Evolutionary conservation across 2,329 filamentous ascomycete genomes (phyloP).

Genomic region (Thelonectria blattea): DNA sequence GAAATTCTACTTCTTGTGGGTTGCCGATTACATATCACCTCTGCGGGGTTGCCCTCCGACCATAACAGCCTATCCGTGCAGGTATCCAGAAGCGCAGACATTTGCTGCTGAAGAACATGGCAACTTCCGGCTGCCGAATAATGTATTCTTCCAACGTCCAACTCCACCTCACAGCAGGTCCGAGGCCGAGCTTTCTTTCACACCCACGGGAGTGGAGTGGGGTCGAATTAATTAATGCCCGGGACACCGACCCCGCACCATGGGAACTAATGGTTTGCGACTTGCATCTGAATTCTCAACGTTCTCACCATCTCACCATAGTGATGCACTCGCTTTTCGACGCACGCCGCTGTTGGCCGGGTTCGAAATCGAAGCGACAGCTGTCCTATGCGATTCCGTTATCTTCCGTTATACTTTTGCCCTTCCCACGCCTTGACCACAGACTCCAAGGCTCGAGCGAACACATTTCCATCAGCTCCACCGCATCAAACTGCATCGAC

Average conservation of each 20-base stretch:
- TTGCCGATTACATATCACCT: background rate
- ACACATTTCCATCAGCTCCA: too few species aligned
- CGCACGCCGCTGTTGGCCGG: background rate
- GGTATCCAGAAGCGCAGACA: too few species aligned
- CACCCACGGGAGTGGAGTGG: too few species aligned
- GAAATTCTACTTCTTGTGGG: constrained; percentile 8
- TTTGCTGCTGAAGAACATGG: background rate
- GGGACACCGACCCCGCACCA: background rate
- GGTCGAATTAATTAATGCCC: background rate
- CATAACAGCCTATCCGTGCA: too few species aligned
- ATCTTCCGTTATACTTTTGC: background rate
- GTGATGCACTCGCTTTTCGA: background rate
- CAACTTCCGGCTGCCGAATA: background rate
- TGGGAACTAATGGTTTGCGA: background rate
- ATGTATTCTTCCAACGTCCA: too few species aligned
- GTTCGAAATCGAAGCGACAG: background rate
- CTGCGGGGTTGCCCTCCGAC: too few species aligned
- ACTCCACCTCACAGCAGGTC: too few species aligned
- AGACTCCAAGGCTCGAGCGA: background rate
- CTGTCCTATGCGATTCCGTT: background rate
- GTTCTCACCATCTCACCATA: background rate
- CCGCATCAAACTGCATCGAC: background rate
- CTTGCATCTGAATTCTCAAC: background rate
- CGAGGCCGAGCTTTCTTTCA: too few species aligned
- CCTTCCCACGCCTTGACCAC: background rate